Conservation (phyloP, 2,329 filamentous ascomycete genomes). For the Lecanosticta acicola region DNA sequence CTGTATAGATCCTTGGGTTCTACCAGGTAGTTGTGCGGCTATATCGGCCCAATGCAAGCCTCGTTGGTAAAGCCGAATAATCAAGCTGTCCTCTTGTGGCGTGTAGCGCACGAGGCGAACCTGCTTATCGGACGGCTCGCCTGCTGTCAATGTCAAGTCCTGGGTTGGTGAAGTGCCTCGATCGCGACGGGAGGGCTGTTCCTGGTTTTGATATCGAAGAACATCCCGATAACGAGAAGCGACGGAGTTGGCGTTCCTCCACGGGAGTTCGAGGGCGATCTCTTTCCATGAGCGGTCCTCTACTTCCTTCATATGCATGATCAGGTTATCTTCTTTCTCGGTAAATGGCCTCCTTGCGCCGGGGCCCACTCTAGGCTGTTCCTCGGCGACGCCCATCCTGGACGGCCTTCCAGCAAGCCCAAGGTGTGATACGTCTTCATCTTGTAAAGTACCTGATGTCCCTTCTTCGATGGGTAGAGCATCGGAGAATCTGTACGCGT, state of each 20-base stretch:
- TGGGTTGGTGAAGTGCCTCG: too few relatives aligned
- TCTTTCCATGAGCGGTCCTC: slow-evolving; percentile 31
- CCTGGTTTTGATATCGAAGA: neutral
- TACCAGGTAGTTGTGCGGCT: slow-evolving; percentile 4
- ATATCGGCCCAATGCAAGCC: slow-evolving; percentile 7
- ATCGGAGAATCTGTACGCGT: neutral
- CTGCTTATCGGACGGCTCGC: too few relatives aligned
- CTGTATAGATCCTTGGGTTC: slow-evolving; percentile 7
- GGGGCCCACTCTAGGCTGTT: neutral
- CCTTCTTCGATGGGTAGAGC: neutral
- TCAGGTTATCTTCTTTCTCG: slow-evolving; percentile 22
- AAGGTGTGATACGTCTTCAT: neutral
- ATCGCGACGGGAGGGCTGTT: too few relatives aligned
- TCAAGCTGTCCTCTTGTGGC: neutral
- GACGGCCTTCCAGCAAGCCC: neutral
- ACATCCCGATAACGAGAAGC: neutral
- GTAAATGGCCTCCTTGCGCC: slow-evolving; percentile 1
- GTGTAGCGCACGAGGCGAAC: neutral
- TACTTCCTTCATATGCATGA: slow-evolving; percentile 37
- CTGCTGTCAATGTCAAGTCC: too few relatives aligned
- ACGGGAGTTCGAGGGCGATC: slow-evolving; percentile 22
- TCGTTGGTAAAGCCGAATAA: slow-evolving; percentile 5
- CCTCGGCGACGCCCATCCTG: neutral
- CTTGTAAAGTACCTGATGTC: neutral
- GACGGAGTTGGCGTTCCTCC: slow-evolving; percentile 4